Percentiles rank a stretch among this genome's conserved stretches.
Conservation (phyloP, 768 basidiomycete genomes). For the Tulasnella sp. region DNA sequence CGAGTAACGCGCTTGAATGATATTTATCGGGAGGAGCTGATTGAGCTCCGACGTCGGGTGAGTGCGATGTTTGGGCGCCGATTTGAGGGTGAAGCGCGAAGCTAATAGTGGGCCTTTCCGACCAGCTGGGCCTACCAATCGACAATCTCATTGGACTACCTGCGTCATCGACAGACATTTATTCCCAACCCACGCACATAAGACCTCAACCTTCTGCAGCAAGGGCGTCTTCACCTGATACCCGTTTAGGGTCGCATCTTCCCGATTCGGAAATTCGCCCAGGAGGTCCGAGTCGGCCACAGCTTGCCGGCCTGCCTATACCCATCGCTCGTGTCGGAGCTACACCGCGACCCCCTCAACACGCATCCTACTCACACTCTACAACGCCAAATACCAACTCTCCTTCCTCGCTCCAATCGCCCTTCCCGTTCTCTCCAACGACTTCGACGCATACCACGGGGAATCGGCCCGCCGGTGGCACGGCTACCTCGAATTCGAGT, state of each 20-base stretch:
- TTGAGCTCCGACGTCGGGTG: slow-evolving; percentile 71
- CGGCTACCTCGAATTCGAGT: slow-evolving; percentile 12
- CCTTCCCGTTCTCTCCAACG: slow-evolving; percentile 63
- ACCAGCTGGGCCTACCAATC: slow-evolving; percentile 67
- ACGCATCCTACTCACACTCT: slow-evolving; percentile 47
- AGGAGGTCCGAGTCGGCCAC: slow-evolving; percentile 36
- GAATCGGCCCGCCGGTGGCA: background rate
- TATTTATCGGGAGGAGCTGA: slow-evolving; percentile 78
- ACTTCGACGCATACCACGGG: slow-evolving; percentile 49
- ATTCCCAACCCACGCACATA: slow-evolving; percentile 67
- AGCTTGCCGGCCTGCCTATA: slow-evolving; percentile 59
- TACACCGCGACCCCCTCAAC: slow-evolving; percentile 37
- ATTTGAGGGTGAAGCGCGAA: background rate
- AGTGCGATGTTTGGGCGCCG: slow-evolving; percentile 38
- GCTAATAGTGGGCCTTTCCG: slow-evolving; percentile 14
- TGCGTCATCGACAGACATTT: slow-evolving; percentile 54
- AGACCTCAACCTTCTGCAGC: slow-evolving; percentile 49
- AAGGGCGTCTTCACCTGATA: slow-evolving; percentile 42
- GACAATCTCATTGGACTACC: slow-evolving; percentile 71
- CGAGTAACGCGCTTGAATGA: slow-evolving; percentile 72
- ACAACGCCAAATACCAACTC: slow-evolving; percentile 65
- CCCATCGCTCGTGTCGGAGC: slow-evolving; percentile 54
- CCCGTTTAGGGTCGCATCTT: background rate
- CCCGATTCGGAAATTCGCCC: slow-evolving; percentile 11
- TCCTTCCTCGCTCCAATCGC: slow-evolving; percentile 54